Percentiles rank a stretch among this genome's conserved stretches.
phyloP scores from a whole-genome alignment of 2,329 filamentous ascomycete genomes.

The Hypoxylon sp. region DNA sequence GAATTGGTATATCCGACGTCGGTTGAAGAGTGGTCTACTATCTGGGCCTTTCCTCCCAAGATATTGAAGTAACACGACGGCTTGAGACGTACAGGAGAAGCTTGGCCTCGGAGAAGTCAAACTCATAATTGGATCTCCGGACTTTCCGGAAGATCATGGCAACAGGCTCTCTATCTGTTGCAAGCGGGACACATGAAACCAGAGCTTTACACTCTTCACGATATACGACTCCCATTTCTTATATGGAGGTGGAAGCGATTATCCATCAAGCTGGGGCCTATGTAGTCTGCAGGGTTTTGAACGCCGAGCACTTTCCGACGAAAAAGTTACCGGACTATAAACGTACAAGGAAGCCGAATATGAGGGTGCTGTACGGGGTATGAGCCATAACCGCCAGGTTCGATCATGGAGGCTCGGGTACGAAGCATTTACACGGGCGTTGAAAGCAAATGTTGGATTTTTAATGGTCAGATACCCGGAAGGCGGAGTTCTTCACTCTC shows the following conservation, averaged over 20 bases:
- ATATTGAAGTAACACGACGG: neutral
- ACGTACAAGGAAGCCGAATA: no score
- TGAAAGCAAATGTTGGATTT: neutral
- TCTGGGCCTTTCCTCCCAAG: neutral
- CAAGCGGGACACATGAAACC: neutral
- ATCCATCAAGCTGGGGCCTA: neutral
- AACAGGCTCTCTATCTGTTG: neutral
- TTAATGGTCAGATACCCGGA: conserved; percentile 30
- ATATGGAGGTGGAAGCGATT: conserved; percentile 1
- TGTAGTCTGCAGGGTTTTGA: neutral
- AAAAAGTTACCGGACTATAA: neutral
- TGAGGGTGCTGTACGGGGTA: neutral
- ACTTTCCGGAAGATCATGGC: neutral
- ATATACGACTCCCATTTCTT: neutral
- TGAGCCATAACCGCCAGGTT: neutral
- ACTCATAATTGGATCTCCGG: neutral
- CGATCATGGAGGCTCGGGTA: neutral
- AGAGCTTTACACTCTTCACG: neutral
- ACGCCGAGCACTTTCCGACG: neutral
- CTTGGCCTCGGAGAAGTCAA: neutral
- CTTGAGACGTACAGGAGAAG: neutral
- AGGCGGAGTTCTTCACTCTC: conserved; percentile 14
- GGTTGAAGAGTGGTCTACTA: neutral
- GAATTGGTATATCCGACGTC: neutral
- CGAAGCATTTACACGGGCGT: conserved; percentile 10